phyloP scores from a whole-genome alignment of 2,329 filamentous ascomycete species.

The Pseudogymnoascus sp. region DNA sequence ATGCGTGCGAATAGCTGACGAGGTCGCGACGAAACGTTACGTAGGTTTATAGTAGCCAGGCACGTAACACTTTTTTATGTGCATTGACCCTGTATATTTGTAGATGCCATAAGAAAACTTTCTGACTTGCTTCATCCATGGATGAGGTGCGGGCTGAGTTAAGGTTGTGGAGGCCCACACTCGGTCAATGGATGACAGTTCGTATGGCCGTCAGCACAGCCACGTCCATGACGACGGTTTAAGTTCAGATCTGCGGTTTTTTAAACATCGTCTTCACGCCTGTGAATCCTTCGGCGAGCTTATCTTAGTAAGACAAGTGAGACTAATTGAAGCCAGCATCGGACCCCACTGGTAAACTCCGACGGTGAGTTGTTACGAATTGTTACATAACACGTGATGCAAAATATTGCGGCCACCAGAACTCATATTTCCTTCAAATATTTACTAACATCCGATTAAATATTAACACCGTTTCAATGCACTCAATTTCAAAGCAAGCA shows the following conservation, averaged over 20 bases:
- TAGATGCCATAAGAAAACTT: background rate
- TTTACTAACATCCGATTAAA: background rate
- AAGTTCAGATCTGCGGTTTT: background rate
- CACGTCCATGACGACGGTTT: background rate
- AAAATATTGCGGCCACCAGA: background rate
- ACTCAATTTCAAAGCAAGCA: background rate
- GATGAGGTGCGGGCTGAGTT: background rate
- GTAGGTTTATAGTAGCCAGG: background rate
- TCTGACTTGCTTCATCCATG: background rate
- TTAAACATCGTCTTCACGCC: background rate
- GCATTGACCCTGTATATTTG: background rate
- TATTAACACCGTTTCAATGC: background rate
- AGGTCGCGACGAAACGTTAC: background rate
- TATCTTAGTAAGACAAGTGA: background rate
- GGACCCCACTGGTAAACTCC: background rate
- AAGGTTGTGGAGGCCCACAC: background rate
- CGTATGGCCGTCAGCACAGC: background rate
- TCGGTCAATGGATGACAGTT: background rate
- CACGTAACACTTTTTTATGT: background rate
- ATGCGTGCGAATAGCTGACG: background rate
- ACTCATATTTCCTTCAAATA: background rate
- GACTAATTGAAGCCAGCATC: background rate
- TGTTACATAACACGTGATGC: background rate
- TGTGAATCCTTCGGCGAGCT: background rate
- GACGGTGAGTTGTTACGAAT: background rate